Evolutionary conservation across 768 basidiomycete genomes (phyloP), one percentile per base, ranked within the genome.

Genomic region (Tulasnella sp.): DNA sequence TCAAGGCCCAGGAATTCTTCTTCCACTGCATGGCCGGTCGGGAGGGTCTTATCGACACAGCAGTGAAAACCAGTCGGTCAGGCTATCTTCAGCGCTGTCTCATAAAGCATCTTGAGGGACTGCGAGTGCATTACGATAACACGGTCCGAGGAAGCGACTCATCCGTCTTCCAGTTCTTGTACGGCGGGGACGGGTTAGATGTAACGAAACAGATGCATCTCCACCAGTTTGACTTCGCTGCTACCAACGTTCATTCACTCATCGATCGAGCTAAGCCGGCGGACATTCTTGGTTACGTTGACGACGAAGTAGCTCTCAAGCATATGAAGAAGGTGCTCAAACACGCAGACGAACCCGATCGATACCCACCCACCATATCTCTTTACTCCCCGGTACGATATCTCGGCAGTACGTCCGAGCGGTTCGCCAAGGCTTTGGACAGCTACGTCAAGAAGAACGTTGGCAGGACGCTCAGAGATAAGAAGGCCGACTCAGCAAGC

Each of bases 1-100:
- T 99, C 84, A 94, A 93, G 81, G 98, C 98, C 0, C 98, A 99
- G 83, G 98, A 99, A 84, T 99, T 98, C 85, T 99, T 98, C 86
- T 99, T 99, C 88, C 98, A 99, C 85, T 99, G 98, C 83, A 99
- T 99, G 98, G 98, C 98, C 78, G 98, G 98, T 74, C 90, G 98
- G 81, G 98, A 99, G 86, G 98, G 98, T 82, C 89, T 99, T 51
- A 99, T 99, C 82, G 98, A 99, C 83, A 99, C 98, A 6, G 98
- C 98, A 48, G 97, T 99, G 83, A 99, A 99, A 86, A 99, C 98
- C 5, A 94, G 93, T 80, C 95, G 98, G 76, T 99, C 98, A 5
- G 98, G 98, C 26, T 99, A 99, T 84, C 89, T 99, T 26, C 98
- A 99, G 84, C 90, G 98, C 70, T 99, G 98, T 86, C 87, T 99